Conservation (phyloP, 495 filamentous ascomycete genomes). For the Trichoderma gamsii region DNA sequence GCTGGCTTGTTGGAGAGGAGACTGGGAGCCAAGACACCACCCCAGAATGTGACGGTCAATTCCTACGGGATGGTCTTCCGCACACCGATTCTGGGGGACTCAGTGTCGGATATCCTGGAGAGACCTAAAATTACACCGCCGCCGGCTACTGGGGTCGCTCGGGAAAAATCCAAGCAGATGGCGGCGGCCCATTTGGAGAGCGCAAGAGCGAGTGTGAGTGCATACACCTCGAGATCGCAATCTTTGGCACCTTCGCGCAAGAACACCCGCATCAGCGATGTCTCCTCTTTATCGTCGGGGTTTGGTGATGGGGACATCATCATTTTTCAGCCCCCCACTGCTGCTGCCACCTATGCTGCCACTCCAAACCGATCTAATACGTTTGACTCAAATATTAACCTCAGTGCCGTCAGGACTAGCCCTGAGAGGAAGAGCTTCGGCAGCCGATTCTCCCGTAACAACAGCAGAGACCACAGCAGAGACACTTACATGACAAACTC, state of each 20-base stretch:
- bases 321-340: slow-evolving; percentile 26
- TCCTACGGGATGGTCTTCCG: slow-evolving; percentile 1
- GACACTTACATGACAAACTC: slow-evolving; percentile 43
- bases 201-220: neutral
- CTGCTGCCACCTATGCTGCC: neutral
- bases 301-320: slow-evolving; percentile 49
- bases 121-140: neutral
- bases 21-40: neutral
- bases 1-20: neutral
- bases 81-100: neutral
- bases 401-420: slow-evolving; percentile 13
- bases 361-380: neutral
- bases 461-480: slow-evolving; percentile 26
- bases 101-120: neutral
- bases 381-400: slow-evolving; percentile 14
- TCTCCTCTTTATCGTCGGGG: slow-evolving; percentile 50
- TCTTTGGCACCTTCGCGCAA: slow-evolving; percentile 25
- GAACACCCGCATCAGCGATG: slow-evolving; percentile 31
- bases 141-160: neutral
- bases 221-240: neutral
- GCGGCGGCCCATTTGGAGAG: neutral
- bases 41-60: neutral
- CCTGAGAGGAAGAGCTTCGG: slow-evolving; percentile 16
- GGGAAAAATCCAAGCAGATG: neutral
- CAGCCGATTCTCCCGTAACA: slow-evolving; percentile 35